Evolutionary conservation across 192 early-diverging fungal genomes (phyloP).

Genomic region (Coemansia sp.): DNA sequence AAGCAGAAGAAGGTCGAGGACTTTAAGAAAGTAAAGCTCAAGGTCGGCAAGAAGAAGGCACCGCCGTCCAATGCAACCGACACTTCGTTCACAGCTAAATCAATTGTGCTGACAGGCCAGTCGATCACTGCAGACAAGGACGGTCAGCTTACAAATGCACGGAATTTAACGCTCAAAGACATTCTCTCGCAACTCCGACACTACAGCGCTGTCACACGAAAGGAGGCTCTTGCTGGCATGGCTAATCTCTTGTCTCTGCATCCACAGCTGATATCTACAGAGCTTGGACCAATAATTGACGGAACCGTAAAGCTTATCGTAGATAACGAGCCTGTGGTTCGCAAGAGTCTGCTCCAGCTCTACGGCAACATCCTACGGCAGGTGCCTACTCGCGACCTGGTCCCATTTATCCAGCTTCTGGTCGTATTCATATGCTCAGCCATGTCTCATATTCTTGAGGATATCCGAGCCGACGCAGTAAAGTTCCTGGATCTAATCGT

Average conservation of each 20-base stretch:
- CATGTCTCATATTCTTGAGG: conserved; percentile 88
- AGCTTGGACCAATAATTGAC: conserved; percentile 55
- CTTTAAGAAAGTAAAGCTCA: conserved; percentile 88
- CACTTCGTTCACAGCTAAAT: conserved; percentile 78
- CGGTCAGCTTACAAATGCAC: conserved; percentile 65
- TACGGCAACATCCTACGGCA: conserved; percentile 42
- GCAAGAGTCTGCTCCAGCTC: conserved; percentile 54
- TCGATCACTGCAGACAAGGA: conserved; percentile 77
- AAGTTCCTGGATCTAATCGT: conserved; percentile 76
- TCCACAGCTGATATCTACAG: conserved; percentile 25
- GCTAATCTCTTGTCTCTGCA: conserved; percentile 49
- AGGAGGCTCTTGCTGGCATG: conserved; percentile 55
- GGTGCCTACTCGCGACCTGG: conserved; percentile 59
- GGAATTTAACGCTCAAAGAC: conserved; percentile 76
- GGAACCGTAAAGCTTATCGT: conserved; percentile 46
- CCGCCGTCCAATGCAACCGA: conserved; percentile 74
- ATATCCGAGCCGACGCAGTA: conserved; percentile 78
- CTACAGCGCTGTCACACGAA: conserved; percentile 63
- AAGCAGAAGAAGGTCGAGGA: conserved; percentile 76
- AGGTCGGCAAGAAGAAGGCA: conserved; percentile 86
- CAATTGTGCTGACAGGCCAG: conserved; percentile 79
- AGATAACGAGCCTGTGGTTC: conserved; percentile 51
- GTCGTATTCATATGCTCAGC: conserved; percentile 81
- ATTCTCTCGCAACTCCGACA: conserved; percentile 75
- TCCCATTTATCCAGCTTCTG: conserved; percentile 77